Conservation (phyloP, 768 basidiomycete genomes). For the Rhodotorula toruloides region DNA sequence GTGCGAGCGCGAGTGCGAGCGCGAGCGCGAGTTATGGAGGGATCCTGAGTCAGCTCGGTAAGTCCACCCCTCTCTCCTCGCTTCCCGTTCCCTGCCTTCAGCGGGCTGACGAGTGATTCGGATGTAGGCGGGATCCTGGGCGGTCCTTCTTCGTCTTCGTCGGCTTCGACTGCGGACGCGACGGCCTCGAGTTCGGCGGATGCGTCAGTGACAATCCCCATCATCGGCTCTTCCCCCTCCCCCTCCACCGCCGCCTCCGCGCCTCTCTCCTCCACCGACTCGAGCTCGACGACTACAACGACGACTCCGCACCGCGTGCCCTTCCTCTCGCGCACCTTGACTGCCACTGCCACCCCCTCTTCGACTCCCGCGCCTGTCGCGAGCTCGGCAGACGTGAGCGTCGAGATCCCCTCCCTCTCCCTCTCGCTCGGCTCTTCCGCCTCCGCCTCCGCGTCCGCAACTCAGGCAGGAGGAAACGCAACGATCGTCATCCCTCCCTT, state of each 20-base stretch:
- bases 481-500: no score
- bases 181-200: not conserved
- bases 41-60: constrained; percentile 1
- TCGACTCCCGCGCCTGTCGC: not conserved
- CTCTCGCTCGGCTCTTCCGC: no score
- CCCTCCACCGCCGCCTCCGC: not conserved
- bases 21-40: not conserved
- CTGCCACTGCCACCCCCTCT: not conserved
- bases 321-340: not conserved
- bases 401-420: no score
- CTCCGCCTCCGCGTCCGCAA: no score
- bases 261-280: not conserved
- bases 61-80: not conserved
- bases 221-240: not conserved
- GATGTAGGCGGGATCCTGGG: not conserved
- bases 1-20: not conserved
- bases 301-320: no score
- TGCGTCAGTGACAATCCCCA: not conserved
- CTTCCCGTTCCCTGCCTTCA: constrained; percentile 36
- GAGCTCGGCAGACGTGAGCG: no score
- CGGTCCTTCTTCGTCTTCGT: not conserved
- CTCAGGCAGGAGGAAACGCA: no score
- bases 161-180: not conserved
- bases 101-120: constrained; percentile 26
- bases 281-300: not conserved